Conservation (phyloP, 805 yeast species). For the Schwanniomyces pseudopolymorphus region DNA sequence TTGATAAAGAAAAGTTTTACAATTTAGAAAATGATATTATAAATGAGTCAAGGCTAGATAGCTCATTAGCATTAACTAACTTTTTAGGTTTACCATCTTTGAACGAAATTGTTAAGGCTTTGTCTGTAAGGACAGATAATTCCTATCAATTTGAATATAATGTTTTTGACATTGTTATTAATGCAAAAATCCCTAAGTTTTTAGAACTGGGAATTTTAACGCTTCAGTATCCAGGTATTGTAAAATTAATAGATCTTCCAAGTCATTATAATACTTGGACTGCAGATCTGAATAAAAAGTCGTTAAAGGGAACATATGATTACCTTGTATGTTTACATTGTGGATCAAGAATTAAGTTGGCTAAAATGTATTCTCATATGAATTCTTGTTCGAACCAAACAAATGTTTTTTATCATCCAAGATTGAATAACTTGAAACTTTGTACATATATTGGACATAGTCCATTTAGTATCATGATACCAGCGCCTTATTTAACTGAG, state of each 20-base stretch:
- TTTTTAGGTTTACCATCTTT: conserved; percentile 24
- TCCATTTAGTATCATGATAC: conserved; percentile 34
- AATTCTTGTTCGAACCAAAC: conserved; percentile 22
- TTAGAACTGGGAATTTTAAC: conserved; percentile 20
- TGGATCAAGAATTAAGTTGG: conserved; percentile 19
- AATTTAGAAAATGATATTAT: conserved; percentile 15
- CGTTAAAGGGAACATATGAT: conserved; percentile 16
- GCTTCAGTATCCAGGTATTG: conserved; percentile 54
- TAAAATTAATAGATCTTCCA: conserved; percentile 55
- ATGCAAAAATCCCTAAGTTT: conserved; percentile 26
- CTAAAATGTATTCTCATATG: conserved; percentile 28
- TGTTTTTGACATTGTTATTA: conserved; percentile 20
- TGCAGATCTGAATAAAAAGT: conserved; percentile 17
- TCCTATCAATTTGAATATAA: conserved; percentile 16
- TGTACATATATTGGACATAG: conserved; percentile 22
- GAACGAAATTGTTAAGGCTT: conserved; percentile 13
- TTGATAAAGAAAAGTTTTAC: conserved; percentile 14
- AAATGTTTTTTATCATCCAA: conserved; percentile 25
- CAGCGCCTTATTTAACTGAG: conserved; percentile 69
- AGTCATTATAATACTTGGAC: conserved; percentile 30
- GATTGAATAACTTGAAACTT: conserved; percentile 24
- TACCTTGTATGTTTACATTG: conserved; percentile 36
- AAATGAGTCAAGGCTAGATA: conserved; percentile 14
- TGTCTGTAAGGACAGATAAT: conserved; percentile 4
- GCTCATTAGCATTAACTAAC: conserved; percentile 22